Conservation (phyloP, 257 asterid species). For the Linaria vulgaris region DNA sequence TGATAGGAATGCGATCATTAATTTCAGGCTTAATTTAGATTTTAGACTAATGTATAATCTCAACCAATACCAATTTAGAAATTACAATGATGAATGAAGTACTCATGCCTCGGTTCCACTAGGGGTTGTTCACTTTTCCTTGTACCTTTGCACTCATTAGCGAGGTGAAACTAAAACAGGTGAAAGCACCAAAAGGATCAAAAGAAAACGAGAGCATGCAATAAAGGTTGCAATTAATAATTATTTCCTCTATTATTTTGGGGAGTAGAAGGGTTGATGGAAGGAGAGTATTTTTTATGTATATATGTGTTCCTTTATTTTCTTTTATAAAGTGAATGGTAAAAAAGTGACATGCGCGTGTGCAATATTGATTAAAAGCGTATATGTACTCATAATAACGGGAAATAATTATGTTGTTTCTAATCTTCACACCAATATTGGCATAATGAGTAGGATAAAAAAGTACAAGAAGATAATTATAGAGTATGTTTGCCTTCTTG, state of each 20-base stretch:
- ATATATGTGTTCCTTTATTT: neutral
- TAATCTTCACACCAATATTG: conserved; percentile 19
- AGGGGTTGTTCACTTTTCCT: conserved; percentile 31
- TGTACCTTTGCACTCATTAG: conserved; percentile 35
- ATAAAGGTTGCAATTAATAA: conserved; percentile 1
- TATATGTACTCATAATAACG: conserved; percentile 38
- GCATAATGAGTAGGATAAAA: conserved; percentile 21
- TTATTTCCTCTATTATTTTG: neutral
- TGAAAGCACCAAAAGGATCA: conserved; percentile 21
- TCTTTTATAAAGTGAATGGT: conserved; percentile 34
- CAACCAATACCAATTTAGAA: too few relatives aligned
- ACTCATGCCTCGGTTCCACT: conserved; percentile 55
- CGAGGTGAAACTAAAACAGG: conserved; percentile 29
- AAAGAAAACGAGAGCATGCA: conserved; percentile 17
- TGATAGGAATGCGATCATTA: too few relatives aligned
- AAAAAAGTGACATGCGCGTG: conserved; percentile 51
- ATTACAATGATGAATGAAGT: conserved; percentile 33
- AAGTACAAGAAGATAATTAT: neutral
- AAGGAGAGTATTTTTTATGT: neutral
- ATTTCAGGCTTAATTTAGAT: neutral
- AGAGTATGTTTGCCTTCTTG: too few relatives aligned
- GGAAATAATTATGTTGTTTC: conserved; percentile 49
- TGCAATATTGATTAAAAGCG: conserved; percentile 37
- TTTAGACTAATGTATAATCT: too few relatives aligned
- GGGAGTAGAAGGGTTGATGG: neutral